These are phyloP conservation scores for Teratosphaeriaceae sp. DNA, from an alignment of 2,329 filamentous ascomycete genomes.

Conservation along the genomic window DNA sequence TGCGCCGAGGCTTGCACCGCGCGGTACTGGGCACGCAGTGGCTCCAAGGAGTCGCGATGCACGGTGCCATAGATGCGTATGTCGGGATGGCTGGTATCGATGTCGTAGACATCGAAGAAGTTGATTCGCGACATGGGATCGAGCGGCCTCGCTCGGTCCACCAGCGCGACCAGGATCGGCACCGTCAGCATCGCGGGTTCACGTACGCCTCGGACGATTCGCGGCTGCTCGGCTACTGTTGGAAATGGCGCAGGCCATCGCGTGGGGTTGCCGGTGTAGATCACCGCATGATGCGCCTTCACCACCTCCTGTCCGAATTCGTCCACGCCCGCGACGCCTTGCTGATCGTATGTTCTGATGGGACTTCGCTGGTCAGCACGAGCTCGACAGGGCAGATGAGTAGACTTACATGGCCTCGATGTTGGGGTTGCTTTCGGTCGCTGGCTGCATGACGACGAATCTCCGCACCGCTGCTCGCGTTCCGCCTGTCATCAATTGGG, in stretches of 20 bases:
- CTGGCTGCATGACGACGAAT: no score
- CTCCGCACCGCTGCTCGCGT: no score
- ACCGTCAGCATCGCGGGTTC: neutral
- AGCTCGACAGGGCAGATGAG: no score
- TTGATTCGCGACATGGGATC: constrained; percentile 13
- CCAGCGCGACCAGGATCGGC: constrained; percentile 12
- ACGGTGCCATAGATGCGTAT: neutral
- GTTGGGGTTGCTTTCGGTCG: no score
- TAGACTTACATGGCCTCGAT: no score
- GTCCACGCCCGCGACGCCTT: constrained; percentile 5
- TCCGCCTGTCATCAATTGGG: no score
- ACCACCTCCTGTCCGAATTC: no score
- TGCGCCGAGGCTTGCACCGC: no score
- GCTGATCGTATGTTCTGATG: neutral
- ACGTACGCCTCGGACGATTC: neutral
- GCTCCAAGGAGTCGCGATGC: no score
- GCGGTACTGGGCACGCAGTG: no score
- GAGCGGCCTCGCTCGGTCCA: constrained; percentile 1
- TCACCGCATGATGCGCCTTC: neutral
- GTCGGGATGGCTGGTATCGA: neutral
- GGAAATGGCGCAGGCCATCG: neutral
- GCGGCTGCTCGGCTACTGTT: neutral
- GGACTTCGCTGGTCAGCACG: neutral
- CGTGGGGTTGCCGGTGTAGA: neutral
- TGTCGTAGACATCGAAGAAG: constrained; percentile 7